Evolutionary conservation across 768 basidiomycete genomes (phyloP).

Genomic region (Suillus subaureus): DNA sequence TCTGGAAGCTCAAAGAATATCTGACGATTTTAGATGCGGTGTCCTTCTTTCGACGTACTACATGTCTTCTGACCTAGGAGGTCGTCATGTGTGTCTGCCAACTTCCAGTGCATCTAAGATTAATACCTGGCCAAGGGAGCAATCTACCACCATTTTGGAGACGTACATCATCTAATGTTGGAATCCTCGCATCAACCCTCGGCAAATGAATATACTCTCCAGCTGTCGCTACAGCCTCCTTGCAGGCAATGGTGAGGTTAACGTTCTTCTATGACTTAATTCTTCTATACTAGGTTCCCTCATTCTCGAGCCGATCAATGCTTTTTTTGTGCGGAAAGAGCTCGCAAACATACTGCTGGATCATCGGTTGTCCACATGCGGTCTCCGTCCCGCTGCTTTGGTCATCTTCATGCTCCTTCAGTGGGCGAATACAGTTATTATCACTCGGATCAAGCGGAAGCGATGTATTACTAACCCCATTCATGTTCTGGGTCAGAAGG

Average conservation of each 20-base stretch:
- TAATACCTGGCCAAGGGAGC: conserved; percentile 1
- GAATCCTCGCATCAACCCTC: background rate
- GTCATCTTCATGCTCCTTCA: background rate
- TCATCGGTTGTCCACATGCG: background rate
- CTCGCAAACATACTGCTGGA: background rate
- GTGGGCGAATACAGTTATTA: background rate
- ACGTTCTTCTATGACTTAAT: conserved; percentile 6
- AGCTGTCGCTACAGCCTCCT: conserved; percentile 8
- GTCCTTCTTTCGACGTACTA: conserved; percentile 7
- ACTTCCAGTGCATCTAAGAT: conserved; percentile 7
- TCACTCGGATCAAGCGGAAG: conserved; percentile 4
- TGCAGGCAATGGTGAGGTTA: conserved; percentile 9
- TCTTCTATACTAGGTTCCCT: background rate
- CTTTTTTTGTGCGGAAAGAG: background rate
- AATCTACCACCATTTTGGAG: conserved; percentile 6
- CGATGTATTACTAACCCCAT: background rate
- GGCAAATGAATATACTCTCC: conserved; percentile 4
- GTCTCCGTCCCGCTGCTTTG: background rate
- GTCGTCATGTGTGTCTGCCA: conserved; percentile 1
- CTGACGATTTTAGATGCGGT: conserved; percentile 7
- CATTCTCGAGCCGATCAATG: conserved; percentile 3
- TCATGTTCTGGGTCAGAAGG: background rate
- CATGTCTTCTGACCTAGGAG: conserved; percentile 2
- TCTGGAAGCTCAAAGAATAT: conserved; percentile 6
- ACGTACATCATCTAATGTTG: conserved; percentile 5